Percentiles rank a stretch among this genome's conserved stretches.
These are phyloP conservation scores for Vaccinium vitisidaea DNA, from an alignment of 148 eudicot genomes.

Conservation along the genomic window DNA sequence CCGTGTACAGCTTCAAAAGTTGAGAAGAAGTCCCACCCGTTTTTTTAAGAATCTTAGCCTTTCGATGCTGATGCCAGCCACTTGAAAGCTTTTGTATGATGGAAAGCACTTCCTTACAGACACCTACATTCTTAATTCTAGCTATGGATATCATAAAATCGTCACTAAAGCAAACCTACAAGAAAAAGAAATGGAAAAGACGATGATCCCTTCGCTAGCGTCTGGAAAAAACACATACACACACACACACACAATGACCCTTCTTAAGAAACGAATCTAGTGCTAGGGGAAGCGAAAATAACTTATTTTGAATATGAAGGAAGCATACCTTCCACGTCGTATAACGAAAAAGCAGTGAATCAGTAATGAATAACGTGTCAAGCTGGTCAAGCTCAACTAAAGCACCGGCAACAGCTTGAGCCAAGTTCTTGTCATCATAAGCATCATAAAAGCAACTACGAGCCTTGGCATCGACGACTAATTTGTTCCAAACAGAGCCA, in stretches of 20 bases:
- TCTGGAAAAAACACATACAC: not conserved
- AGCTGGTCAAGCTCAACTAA: slow-evolving; percentile 7
- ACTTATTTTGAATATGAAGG: not conserved
- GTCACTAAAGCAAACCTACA: not conserved
- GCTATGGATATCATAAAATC: not conserved
- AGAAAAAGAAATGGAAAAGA: no score
- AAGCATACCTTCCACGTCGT: slow-evolving; percentile 12
- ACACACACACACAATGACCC: not conserved
- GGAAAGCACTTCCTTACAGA: not conserved
- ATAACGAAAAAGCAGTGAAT: not conserved
- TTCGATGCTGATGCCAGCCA: not conserved
- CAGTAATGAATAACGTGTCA: not conserved
- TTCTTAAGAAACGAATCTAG: not conserved
- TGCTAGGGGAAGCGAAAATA: not conserved
- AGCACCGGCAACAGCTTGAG: slow-evolving; percentile 22
- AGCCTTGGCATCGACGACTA: slow-evolving; percentile 31
- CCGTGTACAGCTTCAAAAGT: not conserved
- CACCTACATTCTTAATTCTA: not conserved
- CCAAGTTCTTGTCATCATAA: slow-evolving; percentile 16
- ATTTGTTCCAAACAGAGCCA: slow-evolving; percentile 17
- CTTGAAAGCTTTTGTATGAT: not conserved
- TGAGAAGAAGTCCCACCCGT: not conserved
- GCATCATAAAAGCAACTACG: slow-evolving; percentile 35
- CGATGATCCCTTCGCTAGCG: not conserved
- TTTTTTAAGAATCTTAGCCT: not conserved